Evolutionary conservation across 1,284 basidiomycete species (phyloP).

Genomic region (Puccinia sorghi): DNA sequence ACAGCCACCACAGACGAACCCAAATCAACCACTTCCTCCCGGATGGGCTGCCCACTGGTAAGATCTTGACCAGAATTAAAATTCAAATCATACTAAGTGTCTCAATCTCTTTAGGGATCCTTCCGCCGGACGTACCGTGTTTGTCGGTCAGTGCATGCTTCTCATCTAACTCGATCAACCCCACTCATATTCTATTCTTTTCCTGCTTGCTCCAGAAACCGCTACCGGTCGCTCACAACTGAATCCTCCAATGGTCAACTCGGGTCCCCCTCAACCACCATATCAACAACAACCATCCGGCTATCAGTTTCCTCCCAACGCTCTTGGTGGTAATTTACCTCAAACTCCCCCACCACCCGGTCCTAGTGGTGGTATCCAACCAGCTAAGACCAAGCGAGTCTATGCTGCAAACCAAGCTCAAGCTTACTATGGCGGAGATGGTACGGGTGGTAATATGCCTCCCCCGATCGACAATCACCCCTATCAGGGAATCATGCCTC

Average conservation of each 20-base stretch:
- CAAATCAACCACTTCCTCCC: conserved; percentile 40
- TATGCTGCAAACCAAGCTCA: conserved; percentile 48
- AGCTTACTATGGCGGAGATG: conserved; percentile 43
- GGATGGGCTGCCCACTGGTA: conserved; percentile 45
- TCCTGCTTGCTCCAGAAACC: conserved; percentile 19
- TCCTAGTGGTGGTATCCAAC: conserved; percentile 15
- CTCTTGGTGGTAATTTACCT: conserved; percentile 14
- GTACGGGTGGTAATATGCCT: neutral
- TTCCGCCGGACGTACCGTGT: conserved; percentile 24
- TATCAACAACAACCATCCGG: conserved; percentile 23
- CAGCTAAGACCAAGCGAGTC: conserved; percentile 33
- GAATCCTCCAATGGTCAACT: conserved; percentile 10
- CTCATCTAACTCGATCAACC: neutral
- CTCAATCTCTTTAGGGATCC: conserved; percentile 30
- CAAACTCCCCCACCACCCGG: conserved; percentile 34
- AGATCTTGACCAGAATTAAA: neutral
- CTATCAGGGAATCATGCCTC: conserved; percentile 10
- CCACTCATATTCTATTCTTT: neutral
- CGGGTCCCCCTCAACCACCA: conserved; percentile 1
- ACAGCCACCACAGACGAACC: conserved; percentile 25
- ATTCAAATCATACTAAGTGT: neutral
- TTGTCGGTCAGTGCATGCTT: conserved; percentile 23
- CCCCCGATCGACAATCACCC: conserved; percentile 18
- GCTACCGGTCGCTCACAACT: conserved; percentile 37
- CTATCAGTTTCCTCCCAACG: conserved; percentile 35